Evolutionary conservation across 2,329 filamentous ascomycete genomes (phyloP).

Genomic region (Sarocladium brachiariae): DNA sequence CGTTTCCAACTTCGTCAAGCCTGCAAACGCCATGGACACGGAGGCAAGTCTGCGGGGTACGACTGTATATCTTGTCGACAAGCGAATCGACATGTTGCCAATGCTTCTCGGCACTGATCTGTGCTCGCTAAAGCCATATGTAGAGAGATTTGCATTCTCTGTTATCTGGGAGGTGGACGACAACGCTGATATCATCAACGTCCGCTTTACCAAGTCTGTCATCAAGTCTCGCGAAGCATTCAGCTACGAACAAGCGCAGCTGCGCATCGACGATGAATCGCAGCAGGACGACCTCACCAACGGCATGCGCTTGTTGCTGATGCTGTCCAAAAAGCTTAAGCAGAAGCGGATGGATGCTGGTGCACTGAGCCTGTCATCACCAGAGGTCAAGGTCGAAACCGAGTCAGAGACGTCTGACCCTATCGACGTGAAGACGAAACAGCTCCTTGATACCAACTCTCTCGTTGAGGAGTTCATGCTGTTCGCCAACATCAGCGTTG

Average conservation of each 20-base stretch:
- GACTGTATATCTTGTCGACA: conserved; percentile 95
- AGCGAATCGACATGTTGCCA: conserved; percentile 98
- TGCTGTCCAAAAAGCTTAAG: conserved; percentile 85
- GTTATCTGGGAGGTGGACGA: conserved; percentile 83
- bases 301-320: conserved; percentile 80
- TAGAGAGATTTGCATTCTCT: conserved; percentile 88
- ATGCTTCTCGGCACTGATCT: conserved; percentile 93
- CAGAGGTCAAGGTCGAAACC: conserved; percentile 91
- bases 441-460: conserved; percentile 90
- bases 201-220: conserved; percentile 94
- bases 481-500: conserved; percentile 93
- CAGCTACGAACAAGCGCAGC: conserved; percentile 93
- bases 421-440: conserved; percentile 92
- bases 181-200: conserved; percentile 75
- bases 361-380: conserved; percentile 91
- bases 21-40: conserved; percentile 92
- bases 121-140: conserved; percentile 93
- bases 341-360: conserved; percentile 96
- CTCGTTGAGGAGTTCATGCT: conserved; percentile 99
- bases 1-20: conserved; percentile 98
- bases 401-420: conserved; percentile 95
- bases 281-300: conserved; percentile 84
- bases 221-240: conserved; percentile 96
- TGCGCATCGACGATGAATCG: conserved; percentile 82
- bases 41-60: conserved; percentile 93